Conservation (phyloP, 441 rosid genomes). For the Viola pubescens region DNA sequence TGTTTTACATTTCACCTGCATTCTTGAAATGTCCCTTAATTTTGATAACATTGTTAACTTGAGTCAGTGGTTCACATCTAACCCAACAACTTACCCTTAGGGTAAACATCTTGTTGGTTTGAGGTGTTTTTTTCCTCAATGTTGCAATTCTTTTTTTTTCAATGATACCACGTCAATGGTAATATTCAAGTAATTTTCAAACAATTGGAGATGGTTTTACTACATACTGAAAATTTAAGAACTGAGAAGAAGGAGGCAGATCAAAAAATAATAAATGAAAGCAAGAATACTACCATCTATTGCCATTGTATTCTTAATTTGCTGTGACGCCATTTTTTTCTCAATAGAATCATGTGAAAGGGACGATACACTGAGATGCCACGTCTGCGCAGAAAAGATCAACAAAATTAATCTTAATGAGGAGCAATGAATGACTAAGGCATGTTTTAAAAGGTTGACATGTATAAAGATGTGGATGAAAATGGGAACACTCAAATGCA, state of each 20-base stretch:
- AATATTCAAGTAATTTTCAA: no score
- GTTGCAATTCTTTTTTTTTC: neutral
- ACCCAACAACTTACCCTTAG: neutral
- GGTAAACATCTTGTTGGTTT: neutral
- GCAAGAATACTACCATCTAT: conserved; percentile 3
- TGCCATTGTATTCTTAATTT: neutral
- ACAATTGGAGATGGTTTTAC: neutral
- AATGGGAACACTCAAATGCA: neutral
- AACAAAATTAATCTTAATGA: neutral
- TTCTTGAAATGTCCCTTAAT: neutral
- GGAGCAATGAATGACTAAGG: neutral
- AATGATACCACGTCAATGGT: neutral
- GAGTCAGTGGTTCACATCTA: neutral
- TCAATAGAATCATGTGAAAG: neutral
- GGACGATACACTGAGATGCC: neutral
- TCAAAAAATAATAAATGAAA: neutral
- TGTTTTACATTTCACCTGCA: no score
- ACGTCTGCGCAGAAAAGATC: conserved; percentile 1
- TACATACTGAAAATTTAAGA: neutral
- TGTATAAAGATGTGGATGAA: neutral
- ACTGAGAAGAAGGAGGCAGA: neutral
- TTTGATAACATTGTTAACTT: neutral
- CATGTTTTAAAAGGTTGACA: neutral
- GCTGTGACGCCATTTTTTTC: no score
- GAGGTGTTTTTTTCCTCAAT: no score